phyloP scores from a whole-genome alignment of 129 eudicot genomes.

The Pittosporum tobira region DNA sequence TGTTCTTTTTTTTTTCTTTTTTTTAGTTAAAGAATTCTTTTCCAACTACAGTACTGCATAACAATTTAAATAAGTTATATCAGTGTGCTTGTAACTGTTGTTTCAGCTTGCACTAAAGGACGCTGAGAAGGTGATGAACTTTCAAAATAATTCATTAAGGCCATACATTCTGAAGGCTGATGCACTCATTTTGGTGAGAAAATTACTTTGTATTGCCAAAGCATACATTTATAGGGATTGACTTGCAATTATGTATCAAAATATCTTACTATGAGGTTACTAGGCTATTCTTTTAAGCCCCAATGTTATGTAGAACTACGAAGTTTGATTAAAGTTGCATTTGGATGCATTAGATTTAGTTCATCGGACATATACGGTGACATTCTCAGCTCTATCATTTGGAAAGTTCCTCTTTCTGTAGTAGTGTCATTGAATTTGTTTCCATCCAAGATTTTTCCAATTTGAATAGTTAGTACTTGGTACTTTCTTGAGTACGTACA shows the following conservation, averaged over 20 bases:
- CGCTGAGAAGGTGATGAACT: slow-evolving; percentile 75
- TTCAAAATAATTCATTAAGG: slow-evolving; percentile 26
- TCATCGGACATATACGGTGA: not conserved
- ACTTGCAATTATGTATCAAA: not conserved
- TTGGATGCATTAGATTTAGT: not conserved
- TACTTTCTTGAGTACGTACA: not conserved
- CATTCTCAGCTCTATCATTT: not conserved
- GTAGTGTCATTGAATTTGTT: too few relatives aligned
- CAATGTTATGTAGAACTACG: not conserved
- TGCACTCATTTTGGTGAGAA: slow-evolving; percentile 73
- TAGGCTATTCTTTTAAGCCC: not conserved
- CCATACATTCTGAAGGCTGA: slow-evolving; percentile 69
- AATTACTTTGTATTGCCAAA: not conserved
- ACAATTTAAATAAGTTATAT: not conserved
- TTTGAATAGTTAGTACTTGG: not conserved
- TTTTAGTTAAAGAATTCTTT: not conserved
- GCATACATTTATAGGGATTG: not conserved
- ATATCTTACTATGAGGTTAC: not conserved
- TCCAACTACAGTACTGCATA: not conserved
- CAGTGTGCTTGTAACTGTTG: slow-evolving; percentile 6
- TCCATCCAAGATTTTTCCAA: not conserved
- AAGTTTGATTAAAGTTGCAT: too few relatives aligned
- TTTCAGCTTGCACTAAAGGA: slow-evolving; percentile 94
- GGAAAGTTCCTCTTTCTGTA: too few relatives aligned
- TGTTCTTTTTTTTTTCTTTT: too few relatives aligned